Percentiles rank a stretch among this genome's conserved stretches.
These are phyloP conservation scores for Coemansia guatemalensis DNA, from an alignment of 192 early-diverging fungal genomes.

Conservation along the genomic window DNA sequence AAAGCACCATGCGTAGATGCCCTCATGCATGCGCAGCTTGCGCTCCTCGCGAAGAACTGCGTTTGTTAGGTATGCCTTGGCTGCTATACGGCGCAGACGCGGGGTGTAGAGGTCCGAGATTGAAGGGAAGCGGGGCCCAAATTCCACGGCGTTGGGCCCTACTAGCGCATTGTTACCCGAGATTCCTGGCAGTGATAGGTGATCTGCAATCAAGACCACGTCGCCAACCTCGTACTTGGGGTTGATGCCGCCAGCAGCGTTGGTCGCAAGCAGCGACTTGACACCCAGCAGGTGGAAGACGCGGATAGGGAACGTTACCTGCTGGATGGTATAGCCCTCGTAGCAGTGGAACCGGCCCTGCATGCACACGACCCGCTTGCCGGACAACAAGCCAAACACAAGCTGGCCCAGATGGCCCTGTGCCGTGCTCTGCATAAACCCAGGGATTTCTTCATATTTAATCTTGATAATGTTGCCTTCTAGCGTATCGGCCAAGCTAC, in stretches of 20 bases:
- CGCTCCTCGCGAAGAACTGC: constrained; percentile 38
- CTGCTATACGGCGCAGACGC: constrained; percentile 64
- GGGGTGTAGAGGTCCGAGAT: constrained; percentile 85
- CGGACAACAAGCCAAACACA: constrained; percentile 80
- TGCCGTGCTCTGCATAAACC: constrained; percentile 74
- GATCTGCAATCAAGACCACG: constrained; percentile 78
- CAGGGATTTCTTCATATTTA: constrained; percentile 79
- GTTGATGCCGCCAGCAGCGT: constrained; percentile 88
- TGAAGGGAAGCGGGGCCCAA: constrained; percentile 89
- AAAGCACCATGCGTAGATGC: constrained; percentile 79
- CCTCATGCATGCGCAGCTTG: constrained; percentile 66
- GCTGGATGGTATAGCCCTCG: constrained; percentile 78
- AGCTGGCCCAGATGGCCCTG: constrained; percentile 60
- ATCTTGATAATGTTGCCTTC: constrained; percentile 61
- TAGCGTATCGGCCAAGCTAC: constrained; percentile 76
- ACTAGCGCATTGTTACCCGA: constrained; percentile 78
- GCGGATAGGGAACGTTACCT: constrained; percentile 83
- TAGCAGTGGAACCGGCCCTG: constrained; percentile 90
- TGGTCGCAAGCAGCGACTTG: constrained; percentile 76
- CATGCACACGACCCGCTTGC: constrained; percentile 80
- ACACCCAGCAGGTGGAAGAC: constrained; percentile 85
- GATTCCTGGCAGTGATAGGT: constrained; percentile 76
- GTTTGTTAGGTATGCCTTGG: constrained; percentile 40
- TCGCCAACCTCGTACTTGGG: constrained; percentile 77
- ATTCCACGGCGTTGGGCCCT: constrained; percentile 77